A percentile compares a stretch with the other conserved stretches of the same genome.
Conservation (phyloP, 179 eudicot species). For the Nepenthes alata region DNA sequence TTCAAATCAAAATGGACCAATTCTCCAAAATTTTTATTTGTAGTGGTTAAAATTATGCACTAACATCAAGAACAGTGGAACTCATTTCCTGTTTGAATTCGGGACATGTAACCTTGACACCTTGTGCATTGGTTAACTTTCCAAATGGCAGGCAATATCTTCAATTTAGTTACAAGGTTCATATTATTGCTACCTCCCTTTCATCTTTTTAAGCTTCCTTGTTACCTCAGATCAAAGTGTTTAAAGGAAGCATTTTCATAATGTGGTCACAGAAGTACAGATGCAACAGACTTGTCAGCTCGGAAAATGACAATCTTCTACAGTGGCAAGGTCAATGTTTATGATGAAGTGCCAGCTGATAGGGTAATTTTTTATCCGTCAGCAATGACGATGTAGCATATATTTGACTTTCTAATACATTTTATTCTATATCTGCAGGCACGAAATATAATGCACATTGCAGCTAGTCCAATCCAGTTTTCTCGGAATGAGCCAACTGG, state of each 20-base stretch:
- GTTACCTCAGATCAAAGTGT: not conserved
- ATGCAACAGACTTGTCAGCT: conserved; percentile 22
- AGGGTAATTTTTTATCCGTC: conserved; percentile 31
- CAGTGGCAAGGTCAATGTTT: conserved; percentile 79
- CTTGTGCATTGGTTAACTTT: no score
- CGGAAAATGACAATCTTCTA: conserved; percentile 80
- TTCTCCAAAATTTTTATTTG: no score
- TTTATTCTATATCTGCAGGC: conserved; percentile 41
- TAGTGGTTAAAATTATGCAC: no score
- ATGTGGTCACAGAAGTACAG: conserved; percentile 37
- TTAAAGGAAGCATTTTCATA: conserved; percentile 6
- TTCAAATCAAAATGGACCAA: no score
- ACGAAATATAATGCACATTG: conserved; percentile 54
- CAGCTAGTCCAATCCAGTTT: conserved; percentile 53
- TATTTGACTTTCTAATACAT: conserved; percentile 17
- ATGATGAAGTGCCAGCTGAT: conserved; percentile 64
- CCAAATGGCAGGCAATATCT: no score
- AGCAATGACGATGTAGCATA: not conserved
- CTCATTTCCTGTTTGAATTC: no score
- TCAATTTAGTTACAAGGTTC: not conserved
- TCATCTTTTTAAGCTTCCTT: not conserved
- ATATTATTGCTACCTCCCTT: not conserved
- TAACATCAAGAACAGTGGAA: no score
- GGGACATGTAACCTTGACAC: no score
- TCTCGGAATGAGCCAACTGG: conserved; percentile 34